Evolutionary conservation across 306 rosid genomes (phyloP).

Genomic region (Castanea crenata): DNA sequence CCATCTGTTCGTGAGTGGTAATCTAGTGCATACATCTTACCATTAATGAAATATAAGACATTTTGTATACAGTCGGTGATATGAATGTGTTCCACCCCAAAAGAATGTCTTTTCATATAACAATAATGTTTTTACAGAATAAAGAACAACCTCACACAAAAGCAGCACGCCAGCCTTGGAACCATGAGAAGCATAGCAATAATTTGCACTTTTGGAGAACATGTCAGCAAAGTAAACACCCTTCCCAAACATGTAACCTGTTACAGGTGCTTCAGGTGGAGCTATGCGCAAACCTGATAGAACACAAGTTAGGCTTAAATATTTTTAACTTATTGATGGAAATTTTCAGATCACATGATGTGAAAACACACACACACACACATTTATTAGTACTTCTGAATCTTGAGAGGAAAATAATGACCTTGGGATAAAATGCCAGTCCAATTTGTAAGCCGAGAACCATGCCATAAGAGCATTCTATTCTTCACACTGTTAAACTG

Average conservation of each 20-base stretch:
- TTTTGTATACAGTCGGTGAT: conserved; percentile 8
- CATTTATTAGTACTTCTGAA: not conserved
- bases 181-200: conserved; percentile 64
- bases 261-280: conserved; percentile 95
- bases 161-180: conserved; percentile 75
- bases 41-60: conserved; percentile 11
- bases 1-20: no score
- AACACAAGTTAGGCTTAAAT: conserved; percentile 9
- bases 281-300: conserved; percentile 90
- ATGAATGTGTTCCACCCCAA: conserved; percentile 13
- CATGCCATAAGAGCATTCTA: conserved; percentile 96
- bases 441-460: conserved; percentile 97
- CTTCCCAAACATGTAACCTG: conserved; percentile 98
- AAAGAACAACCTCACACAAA: conserved; percentile 82
- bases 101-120: not conserved
- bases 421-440: conserved; percentile 98
- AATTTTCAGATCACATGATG: not conserved
- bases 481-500: conserved; percentile 71
- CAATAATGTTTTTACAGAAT: not conserved
- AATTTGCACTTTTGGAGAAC: conserved; percentile 99
- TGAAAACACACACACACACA: conserved; percentile 3
- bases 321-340: conserved; percentile 21
- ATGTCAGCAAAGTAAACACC: conserved; percentile 97
- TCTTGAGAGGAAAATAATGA: conserved; percentile 26
- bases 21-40: not conserved